Percentiles rank a stretch among this genome's conserved stretches.
These are phyloP conservation scores for Lithocarpus polystachyus DNA, from an alignment of 306 rosid species.

Conservation along the genomic window DNA sequence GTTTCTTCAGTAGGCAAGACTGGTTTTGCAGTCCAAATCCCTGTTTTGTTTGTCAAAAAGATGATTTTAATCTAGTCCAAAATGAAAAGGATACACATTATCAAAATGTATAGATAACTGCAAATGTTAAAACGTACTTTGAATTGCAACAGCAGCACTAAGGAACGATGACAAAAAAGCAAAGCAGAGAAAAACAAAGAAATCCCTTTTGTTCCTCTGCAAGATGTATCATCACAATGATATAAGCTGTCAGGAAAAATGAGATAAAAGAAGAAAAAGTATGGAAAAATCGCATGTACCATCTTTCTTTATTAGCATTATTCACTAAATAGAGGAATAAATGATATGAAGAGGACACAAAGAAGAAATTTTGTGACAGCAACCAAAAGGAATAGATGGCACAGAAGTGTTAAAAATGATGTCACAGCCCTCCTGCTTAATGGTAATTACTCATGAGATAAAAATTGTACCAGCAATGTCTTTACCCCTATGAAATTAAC, in stretches of 20 bases:
- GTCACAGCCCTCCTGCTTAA: not conserved
- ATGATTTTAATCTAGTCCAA: conserved; percentile 23
- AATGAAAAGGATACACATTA: conserved; percentile 3
- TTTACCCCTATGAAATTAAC: not conserved
- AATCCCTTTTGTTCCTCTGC: conserved; percentile 95
- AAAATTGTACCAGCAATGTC: not conserved
- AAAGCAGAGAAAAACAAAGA: conserved; percentile 72
- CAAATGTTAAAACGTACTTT: conserved; percentile 55
- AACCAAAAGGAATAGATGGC: not conserved
- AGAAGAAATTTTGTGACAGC: not conserved
- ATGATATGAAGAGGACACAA: not conserved
- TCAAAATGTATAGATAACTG: conserved; percentile 18
- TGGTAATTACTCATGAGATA: not conserved
- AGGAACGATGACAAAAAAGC: conserved; percentile 53
- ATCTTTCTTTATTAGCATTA: not conserved
- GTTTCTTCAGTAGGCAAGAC: conserved; percentile 50
- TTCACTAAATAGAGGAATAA: not conserved
- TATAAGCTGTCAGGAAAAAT: conserved; percentile 18
- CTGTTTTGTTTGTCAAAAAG: conserved; percentile 42
- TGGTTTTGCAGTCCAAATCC: conserved; percentile 56
- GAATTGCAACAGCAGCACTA: conserved; percentile 49
- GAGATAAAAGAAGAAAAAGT: not conserved
- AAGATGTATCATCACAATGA: conserved; percentile 37
- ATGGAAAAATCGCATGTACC: conserved; percentile 4
- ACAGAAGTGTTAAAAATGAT: not conserved